Conservation (phyloP, 2,329 filamentous ascomycete genomes). For the Trichophyton verrucosum region DNA sequence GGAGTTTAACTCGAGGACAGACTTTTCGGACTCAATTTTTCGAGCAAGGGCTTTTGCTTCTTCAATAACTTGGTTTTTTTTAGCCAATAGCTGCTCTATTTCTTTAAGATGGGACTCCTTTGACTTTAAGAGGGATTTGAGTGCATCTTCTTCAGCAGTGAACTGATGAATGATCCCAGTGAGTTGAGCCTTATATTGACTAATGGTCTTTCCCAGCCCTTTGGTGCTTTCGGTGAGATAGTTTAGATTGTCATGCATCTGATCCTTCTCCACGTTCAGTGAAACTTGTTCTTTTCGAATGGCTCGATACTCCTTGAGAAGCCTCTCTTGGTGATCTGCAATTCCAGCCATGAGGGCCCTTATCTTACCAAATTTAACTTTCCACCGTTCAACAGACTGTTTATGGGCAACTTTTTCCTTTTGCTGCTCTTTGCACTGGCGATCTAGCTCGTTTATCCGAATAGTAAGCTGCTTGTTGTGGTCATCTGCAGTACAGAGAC, state of each 20-base stretch:
- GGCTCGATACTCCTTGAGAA: constrained; percentile 21
- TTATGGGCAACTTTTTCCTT: constrained; percentile 16
- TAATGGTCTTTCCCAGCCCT: constrained; percentile 11
- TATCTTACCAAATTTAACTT: constrained; percentile 22
- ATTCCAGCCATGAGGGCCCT: constrained; percentile 23
- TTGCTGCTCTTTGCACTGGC: constrained; percentile 15
- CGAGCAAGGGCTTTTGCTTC: constrained; percentile 13
- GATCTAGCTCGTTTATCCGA: constrained; percentile 15
- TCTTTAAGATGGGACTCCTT: background rate
- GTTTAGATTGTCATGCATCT: constrained; percentile 17
- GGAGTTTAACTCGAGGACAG: constrained; percentile 15
- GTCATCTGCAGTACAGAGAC: constrained; percentile 17
- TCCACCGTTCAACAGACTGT: constrained; percentile 24
- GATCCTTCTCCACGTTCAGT: constrained; percentile 18
- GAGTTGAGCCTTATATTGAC: constrained; percentile 16
- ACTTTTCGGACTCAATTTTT: constrained; percentile 17
- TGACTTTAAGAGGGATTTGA: constrained; percentile 9
- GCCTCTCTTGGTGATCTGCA: constrained; percentile 23
- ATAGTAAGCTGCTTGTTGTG: constrained; percentile 21
- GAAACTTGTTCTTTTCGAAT: constrained; percentile 18
- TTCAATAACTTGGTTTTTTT: constrained; percentile 20
- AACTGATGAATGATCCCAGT: constrained; percentile 14
- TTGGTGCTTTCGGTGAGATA: constrained; percentile 17
- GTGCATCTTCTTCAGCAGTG: constrained; percentile 16
- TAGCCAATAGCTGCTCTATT: constrained; percentile 9